phyloP scores from a whole-genome alignment of 768 basidiomycete species.

The Leccinum subgranulosum region DNA sequence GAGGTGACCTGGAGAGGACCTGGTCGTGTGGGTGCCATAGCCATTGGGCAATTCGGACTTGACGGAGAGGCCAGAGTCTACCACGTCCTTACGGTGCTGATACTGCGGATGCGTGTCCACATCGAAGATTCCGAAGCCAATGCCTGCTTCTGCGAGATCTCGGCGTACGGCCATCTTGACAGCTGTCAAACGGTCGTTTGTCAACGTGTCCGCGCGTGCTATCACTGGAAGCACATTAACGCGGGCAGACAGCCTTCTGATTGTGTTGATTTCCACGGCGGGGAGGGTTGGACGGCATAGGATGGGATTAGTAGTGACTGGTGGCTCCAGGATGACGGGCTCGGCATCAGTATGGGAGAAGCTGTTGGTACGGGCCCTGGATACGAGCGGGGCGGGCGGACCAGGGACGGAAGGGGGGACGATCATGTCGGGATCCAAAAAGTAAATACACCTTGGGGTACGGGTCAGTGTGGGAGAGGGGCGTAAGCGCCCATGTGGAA shows the following conservation, averaged over 20 bases:
- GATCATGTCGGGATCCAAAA: conserved; percentile 81
- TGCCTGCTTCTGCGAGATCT: conserved; percentile 80
- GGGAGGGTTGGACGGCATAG: conserved; percentile 68
- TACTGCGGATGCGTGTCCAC: conserved; percentile 55
- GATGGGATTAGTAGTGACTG: conserved; percentile 68
- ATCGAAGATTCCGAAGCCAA: conserved; percentile 90
- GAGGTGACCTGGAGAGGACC: conserved; percentile 45
- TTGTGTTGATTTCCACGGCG: conserved; percentile 67
- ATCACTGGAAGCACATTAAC: conserved; percentile 89
- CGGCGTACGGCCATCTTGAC: conserved; percentile 78
- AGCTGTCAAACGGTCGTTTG: conserved; percentile 75
- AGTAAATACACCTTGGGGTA: conserved; percentile 71
- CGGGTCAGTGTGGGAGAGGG: conserved; percentile 16
- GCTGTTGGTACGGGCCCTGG: conserved; percentile 67
- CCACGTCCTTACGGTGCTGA: conserved; percentile 42
- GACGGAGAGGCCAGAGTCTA: conserved; percentile 38
- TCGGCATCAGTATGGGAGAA: conserved; percentile 71
- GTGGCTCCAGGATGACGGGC: conserved; percentile 77
- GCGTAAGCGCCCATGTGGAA: conserved; percentile 30
- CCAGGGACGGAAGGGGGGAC: conserved; percentile 66
- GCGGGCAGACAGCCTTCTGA: conserved; percentile 74
- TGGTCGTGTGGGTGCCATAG: conserved; percentile 49
- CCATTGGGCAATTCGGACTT: conserved; percentile 54
- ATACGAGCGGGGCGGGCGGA: conserved; percentile 63
- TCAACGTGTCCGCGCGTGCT: conserved; percentile 75